phyloP scores from a whole-genome alignment of 768 basidiomycete genomes.

The Collybiopsis luxurians region DNA sequence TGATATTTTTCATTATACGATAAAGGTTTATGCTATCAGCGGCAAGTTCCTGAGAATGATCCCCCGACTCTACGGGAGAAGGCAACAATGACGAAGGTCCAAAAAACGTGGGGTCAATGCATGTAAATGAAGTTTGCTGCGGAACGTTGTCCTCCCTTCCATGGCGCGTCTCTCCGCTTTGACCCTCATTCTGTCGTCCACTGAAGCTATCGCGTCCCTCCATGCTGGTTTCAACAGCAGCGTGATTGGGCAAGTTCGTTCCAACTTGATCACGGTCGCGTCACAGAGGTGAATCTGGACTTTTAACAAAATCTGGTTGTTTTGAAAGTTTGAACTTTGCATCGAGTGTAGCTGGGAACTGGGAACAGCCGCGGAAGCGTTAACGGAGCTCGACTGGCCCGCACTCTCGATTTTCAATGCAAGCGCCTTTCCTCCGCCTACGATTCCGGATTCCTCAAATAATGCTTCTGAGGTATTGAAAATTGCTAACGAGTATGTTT shows the following conservation, averaged over 20 bases:
- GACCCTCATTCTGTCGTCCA: not conserved
- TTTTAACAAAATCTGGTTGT: too few species aligned
- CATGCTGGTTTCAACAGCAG: slow-evolving; percentile 15
- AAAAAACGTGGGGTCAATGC: not conserved
- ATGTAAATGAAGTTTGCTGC: too few species aligned
- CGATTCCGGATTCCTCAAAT: slow-evolving; percentile 21
- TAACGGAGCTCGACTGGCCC: slow-evolving; percentile 51
- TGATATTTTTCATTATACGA: too few species aligned
- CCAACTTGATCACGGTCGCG: slow-evolving; percentile 23
- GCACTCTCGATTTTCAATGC: slow-evolving; percentile 45
- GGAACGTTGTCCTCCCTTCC: not conserved
- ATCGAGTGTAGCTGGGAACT: slow-evolving; percentile 50
- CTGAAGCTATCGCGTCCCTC: not conserved
- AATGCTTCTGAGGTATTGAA: slow-evolving; percentile 38
- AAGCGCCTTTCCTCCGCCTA: slow-evolving; percentile 41
- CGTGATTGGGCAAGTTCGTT: slow-evolving; percentile 18
- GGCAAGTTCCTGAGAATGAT: too few species aligned
- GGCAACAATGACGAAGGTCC: too few species aligned
- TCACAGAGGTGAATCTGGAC: slow-evolving; percentile 24
- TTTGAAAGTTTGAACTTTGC: too few species aligned
- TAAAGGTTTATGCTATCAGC: too few species aligned
- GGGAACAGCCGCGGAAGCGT: slow-evolving; percentile 54
- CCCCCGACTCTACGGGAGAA: too few species aligned
- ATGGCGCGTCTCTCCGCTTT: not conserved
- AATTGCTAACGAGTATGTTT: slow-evolving; percentile 36